Evolutionary conservation across 345 rosid species (phyloP).

Genomic region (Boechera retrofracta): DNA sequence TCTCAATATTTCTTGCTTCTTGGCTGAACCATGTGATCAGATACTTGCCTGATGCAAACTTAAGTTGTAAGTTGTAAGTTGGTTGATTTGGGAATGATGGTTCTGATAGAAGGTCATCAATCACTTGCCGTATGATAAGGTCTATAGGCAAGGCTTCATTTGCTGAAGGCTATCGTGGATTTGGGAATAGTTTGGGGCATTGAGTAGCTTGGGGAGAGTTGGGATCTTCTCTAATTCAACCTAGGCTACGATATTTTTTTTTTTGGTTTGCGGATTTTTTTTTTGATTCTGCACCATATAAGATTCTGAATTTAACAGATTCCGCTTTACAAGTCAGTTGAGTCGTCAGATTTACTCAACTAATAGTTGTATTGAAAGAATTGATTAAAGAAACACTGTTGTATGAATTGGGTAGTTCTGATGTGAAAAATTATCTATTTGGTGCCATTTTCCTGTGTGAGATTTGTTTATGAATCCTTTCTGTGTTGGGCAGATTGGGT

Average conservation of each 20-base stretch:
- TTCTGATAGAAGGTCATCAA: too few species aligned
- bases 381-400: background rate
- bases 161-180: background rate
- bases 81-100: too few species aligned
- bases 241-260: background rate
- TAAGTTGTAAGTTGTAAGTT: too few species aligned
- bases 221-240: background rate
- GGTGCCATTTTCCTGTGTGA: background rate
- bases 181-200: background rate
- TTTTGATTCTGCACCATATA: too few species aligned
- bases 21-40: too few species aligned
- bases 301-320: background rate
- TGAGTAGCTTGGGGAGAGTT: background rate
- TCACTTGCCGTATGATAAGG: background rate
- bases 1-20: too few species aligned
- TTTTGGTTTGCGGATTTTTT: background rate
- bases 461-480: background rate
- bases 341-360: background rate
- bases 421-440: background rate
- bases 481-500: conserved; percentile 60
- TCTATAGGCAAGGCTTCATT: background rate
- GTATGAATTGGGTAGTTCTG: background rate
- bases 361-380: background rate
- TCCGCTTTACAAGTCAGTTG: background rate
- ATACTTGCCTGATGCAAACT: too few species aligned